Conservation (phyloP, 495 filamentous ascomycete genomes). For the Collariella sp. region DNA sequence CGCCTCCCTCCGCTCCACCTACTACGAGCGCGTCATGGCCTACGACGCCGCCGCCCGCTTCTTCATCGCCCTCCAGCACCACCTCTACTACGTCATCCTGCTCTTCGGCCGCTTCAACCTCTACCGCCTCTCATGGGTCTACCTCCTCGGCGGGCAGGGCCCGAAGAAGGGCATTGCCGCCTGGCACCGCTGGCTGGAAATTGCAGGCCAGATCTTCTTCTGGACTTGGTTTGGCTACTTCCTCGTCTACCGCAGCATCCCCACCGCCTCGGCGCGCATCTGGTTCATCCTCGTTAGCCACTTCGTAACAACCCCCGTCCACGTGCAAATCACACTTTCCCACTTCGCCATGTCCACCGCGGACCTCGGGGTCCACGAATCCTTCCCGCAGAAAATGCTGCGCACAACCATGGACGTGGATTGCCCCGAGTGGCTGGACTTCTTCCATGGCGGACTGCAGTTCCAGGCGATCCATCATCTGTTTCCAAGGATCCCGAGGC, state of each 20-base stretch:
- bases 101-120: conserved; percentile 88
- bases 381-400: conserved; percentile 94
- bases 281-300: conserved; percentile 80
- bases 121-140: conserved; percentile 75
- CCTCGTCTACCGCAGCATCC: conserved; percentile 68
- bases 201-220: conserved; percentile 75
- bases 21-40: conserved; percentile 79
- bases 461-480: conserved; percentile 96
- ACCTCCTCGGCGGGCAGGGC: conserved; percentile 64
- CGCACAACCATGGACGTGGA: conserved; percentile 98
- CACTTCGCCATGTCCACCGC: conserved; percentile 97
- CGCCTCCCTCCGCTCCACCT: conserved; percentile 66
- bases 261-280: conserved; percentile 59
- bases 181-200: conserved; percentile 85
- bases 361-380: conserved; percentile 78
- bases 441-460: conserved; percentile 91
- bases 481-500: conserved; percentile 86
- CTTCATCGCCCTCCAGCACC: conserved; percentile 66
- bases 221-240: conserved; percentile 93
- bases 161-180: conserved; percentile 75
- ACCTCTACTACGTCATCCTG: conserved; percentile 81
- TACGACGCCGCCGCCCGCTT: conserved; percentile 71
- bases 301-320: conserved; percentile 75
- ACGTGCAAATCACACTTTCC: conserved; percentile 91
- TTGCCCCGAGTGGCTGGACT: conserved; percentile 91